These are phyloP conservation scores for Candida koratica DNA, from an alignment of 805 yeast genomes.

Conservation along the genomic window DNA sequence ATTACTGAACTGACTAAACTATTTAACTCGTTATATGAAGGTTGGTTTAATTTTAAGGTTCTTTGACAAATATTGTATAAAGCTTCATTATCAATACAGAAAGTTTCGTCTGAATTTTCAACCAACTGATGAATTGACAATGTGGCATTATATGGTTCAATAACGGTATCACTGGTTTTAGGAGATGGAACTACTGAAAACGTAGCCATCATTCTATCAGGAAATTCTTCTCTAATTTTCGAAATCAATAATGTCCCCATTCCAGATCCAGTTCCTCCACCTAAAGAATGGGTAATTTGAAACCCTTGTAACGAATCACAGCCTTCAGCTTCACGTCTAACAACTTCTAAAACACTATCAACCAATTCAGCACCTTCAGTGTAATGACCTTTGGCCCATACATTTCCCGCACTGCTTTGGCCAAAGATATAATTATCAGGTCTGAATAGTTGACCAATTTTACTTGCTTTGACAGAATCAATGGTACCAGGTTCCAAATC, in stretches of 20 bases:
- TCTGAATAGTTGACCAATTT: slow-evolving; percentile 82
- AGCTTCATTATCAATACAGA: slow-evolving; percentile 94
- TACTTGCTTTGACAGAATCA: slow-evolving; percentile 75
- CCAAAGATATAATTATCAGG: slow-evolving; percentile 90
- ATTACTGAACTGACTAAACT: slow-evolving; percentile 82
- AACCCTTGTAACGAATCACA: slow-evolving; percentile 93
- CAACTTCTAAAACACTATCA: slow-evolving; percentile 82
- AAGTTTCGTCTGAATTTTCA: slow-evolving; percentile 87
- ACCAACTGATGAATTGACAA: slow-evolving; percentile 87
- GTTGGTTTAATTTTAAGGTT: slow-evolving; percentile 77
- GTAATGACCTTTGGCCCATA: slow-evolving; percentile 96
- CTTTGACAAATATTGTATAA: slow-evolving; percentile 83
- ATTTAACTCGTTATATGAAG: slow-evolving; percentile 76
- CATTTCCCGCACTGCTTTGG: slow-evolving; percentile 90
- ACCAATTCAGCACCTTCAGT: slow-evolving; percentile 95
- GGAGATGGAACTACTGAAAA: slow-evolving; percentile 92
- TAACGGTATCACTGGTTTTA: slow-evolving; percentile 87
- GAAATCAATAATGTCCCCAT: slow-evolving; percentile 88
- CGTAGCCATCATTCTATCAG: slow-evolving; percentile 95
- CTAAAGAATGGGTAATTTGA: slow-evolving; percentile 63
- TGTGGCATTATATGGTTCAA: slow-evolving; percentile 93
- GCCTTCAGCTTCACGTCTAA: slow-evolving; percentile 91
- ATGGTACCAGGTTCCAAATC: slow-evolving; percentile 95
- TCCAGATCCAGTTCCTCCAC: slow-evolving; percentile 94
- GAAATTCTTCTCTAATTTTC: slow-evolving; percentile 85